Evolutionary conservation across 2,329 filamentous ascomycete species (phyloP).

Genomic region (Neospermospora avenae): DNA sequence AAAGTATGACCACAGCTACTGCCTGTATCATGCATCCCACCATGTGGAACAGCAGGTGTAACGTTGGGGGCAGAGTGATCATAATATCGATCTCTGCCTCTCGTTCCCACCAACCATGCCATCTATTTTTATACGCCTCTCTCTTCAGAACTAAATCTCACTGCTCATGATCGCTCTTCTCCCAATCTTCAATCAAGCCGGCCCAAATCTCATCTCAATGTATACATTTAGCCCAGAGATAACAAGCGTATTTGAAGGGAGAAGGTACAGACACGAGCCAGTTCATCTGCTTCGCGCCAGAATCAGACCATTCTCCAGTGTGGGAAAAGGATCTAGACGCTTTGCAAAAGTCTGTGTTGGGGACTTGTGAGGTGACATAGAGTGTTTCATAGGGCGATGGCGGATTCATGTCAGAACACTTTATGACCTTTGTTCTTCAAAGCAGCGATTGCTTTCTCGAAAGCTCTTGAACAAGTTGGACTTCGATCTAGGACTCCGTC

Average conservation of each 20-base stretch:
- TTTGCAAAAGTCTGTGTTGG: slow-evolving; percentile 79
- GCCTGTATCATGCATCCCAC: slow-evolving; percentile 80
- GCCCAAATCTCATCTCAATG: slow-evolving; percentile 75
- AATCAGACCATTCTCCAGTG: slow-evolving; percentile 74
- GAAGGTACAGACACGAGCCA: slow-evolving; percentile 70
- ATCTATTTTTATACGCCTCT: slow-evolving; percentile 72
- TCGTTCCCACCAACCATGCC: slow-evolving; percentile 86
- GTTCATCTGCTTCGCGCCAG: slow-evolving; percentile 71
- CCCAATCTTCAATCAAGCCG: slow-evolving; percentile 67
- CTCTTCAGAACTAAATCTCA: slow-evolving; percentile 77
- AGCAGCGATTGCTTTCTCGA: slow-evolving; percentile 67
- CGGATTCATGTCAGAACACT: slow-evolving; percentile 61
- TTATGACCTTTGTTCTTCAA: slow-evolving; percentile 72
- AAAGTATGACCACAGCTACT: slow-evolving; percentile 92
- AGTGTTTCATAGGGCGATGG: slow-evolving; percentile 74
- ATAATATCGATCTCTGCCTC: slow-evolving; percentile 70
- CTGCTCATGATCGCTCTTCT: slow-evolving; percentile 72
- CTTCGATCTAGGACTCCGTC: slow-evolving; percentile 83
- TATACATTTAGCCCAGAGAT: slow-evolving; percentile 84
- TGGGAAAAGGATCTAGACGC: slow-evolving; percentile 77
- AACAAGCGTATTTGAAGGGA: slow-evolving; percentile 79
- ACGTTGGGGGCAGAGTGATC: slow-evolving; percentile 84
- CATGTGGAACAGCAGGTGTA: slow-evolving; percentile 82
- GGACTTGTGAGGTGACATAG: slow-evolving; percentile 71
- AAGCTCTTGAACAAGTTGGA: slow-evolving; percentile 75